Evolutionary conservation across 2,329 filamentous ascomycete species (phyloP).

Genomic region (Xylariaceae sp.): DNA sequence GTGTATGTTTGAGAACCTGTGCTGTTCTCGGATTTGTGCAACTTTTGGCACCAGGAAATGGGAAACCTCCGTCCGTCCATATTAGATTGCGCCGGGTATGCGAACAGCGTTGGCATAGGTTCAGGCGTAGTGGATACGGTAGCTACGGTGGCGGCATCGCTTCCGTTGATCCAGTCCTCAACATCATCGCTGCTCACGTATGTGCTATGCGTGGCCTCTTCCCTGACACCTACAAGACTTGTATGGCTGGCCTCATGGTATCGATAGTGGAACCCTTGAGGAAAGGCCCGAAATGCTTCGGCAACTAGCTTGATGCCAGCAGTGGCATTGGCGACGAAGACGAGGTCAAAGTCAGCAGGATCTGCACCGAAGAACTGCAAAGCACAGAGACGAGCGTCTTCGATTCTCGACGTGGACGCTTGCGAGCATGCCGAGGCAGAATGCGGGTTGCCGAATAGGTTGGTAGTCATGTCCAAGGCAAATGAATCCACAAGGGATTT

Average conservation of each 20-base stretch:
- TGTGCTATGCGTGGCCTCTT: slow-evolving; percentile 61
- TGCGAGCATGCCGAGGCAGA: slow-evolving; percentile 82
- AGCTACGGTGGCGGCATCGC: slow-evolving; percentile 29
- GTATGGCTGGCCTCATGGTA: slow-evolving; percentile 87
- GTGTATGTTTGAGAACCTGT: slow-evolving; percentile 52
- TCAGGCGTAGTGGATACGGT: slow-evolving; percentile 22
- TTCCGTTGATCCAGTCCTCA: slow-evolving; percentile 58
- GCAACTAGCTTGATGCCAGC: slow-evolving; percentile 63
- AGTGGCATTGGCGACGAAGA: slow-evolving; percentile 62
- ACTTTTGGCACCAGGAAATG: slow-evolving; percentile 60
- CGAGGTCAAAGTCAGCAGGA: slow-evolving; percentile 76
- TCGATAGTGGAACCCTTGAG: slow-evolving; percentile 73
- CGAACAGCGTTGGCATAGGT: slow-evolving; percentile 51
- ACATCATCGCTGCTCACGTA: slow-evolving; percentile 69
- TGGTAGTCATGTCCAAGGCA: slow-evolving; percentile 71
- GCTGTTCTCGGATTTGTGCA: slow-evolving; percentile 37
- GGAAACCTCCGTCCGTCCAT: slow-evolving; percentile 81
- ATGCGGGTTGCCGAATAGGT: slow-evolving; percentile 88
- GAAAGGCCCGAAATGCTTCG: slow-evolving; percentile 69
- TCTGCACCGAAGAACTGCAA: slow-evolving; percentile 79
- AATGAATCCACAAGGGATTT: slow-evolving; percentile 80
- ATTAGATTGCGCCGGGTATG: slow-evolving; percentile 89
- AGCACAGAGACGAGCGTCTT: slow-evolving; percentile 69
- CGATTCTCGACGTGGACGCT: slow-evolving; percentile 68
- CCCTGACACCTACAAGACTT: slow-evolving; percentile 77